Conservation (phyloP, 2,329 filamentous ascomycete species). For the Sporothrix pseudoabietina region DNA sequence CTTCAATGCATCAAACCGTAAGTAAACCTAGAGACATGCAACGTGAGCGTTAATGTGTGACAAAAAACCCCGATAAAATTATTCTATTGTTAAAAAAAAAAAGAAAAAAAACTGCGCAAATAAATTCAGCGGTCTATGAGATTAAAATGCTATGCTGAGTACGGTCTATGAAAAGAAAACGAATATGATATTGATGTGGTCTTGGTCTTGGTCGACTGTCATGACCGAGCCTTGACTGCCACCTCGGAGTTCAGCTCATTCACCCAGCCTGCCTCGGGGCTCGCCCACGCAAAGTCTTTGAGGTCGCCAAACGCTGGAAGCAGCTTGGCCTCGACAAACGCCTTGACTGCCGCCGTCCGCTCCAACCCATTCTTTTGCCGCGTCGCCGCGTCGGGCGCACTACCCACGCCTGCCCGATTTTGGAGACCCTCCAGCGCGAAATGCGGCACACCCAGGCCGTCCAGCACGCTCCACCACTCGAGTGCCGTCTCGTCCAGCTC, state of each 20-base stretch:
- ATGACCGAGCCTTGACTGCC: background rate
- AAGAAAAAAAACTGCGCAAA: background rate
- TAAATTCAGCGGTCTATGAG: background rate
- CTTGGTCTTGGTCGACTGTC: background rate
- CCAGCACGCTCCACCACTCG: conserved; percentile 59
- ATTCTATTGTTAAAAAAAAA: background rate
- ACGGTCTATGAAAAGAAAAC: background rate
- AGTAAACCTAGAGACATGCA: background rate
- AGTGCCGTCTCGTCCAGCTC: conserved; percentile 66
- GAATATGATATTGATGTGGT: background rate
- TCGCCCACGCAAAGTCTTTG: conserved; percentile 59
- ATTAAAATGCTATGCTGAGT: conserved; percentile 4
- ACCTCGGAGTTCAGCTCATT: conserved; percentile 29
- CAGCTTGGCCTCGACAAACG: conserved; percentile 48
- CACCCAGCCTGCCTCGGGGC: conserved; percentile 35
- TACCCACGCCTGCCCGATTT: background rate
- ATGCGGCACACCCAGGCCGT: conserved; percentile 43
- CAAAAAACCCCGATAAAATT: background rate
- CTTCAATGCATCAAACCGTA: background rate
- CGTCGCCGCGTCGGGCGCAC: conserved; percentile 31
- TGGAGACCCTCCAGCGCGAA: conserved; percentile 20
- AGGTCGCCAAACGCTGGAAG: conserved; percentile 62
- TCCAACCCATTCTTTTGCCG: conserved; percentile 36
- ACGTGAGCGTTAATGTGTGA: background rate
- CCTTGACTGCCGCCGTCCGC: conserved; percentile 40